Conservation (phyloP, 2,329 filamentous ascomycete species). For the Blastomyces parvus region DNA sequence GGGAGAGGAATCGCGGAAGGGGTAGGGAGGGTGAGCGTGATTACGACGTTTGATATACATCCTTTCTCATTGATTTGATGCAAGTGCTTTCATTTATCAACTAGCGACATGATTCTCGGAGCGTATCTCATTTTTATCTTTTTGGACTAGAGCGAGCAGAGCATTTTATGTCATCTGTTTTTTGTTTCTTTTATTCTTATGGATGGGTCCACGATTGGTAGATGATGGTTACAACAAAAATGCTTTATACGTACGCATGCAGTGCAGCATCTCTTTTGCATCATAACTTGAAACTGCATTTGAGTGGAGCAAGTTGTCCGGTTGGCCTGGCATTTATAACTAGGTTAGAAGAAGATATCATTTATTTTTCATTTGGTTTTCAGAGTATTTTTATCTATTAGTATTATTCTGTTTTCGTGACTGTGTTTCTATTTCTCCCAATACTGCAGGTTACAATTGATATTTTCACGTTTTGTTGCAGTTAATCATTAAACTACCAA, state of each 20-base stretch:
- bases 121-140: background rate
- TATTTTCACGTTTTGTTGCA: too few relatives aligned
- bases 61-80: background rate
- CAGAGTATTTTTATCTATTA: background rate
- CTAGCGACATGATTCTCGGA: background rate
- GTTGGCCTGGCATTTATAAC: background rate
- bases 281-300: background rate
- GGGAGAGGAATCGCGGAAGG: slow-evolving; percentile 24
- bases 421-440: too few relatives aligned
- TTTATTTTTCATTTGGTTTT: background rate
- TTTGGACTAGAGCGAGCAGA: background rate
- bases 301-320: background rate
- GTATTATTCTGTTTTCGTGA: background rate
- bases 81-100: background rate
- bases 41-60: background rate
- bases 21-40: background rate
- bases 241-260: background rate
- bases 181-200: background rate
- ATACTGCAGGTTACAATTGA: too few relatives aligned
- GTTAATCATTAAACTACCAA: too few relatives aligned
- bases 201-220: background rate
- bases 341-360: background rate
- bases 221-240: background rate
- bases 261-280: background rate
- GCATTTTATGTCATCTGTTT: background rate